Conservation (phyloP, 371 early-diverging fungal species). For the Scutellospora calospora region DNA sequence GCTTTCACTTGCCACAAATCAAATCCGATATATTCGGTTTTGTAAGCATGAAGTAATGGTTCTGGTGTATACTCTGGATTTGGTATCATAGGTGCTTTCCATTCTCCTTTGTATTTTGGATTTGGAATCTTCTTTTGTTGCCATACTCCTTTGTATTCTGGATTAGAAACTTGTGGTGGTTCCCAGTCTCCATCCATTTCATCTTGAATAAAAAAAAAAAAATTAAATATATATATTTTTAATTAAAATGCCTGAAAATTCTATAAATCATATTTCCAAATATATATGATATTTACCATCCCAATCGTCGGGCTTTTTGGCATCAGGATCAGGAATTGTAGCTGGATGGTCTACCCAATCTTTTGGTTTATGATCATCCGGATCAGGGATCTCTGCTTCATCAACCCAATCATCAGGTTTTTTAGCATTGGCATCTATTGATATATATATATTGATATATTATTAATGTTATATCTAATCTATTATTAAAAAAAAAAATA, state of each 20-base stretch:
- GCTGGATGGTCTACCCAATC: conserved; percentile 95
- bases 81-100: conserved; percentile 89
- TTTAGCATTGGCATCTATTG: conserved; percentile 82
- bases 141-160: conserved; percentile 88
- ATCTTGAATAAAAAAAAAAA: conserved; percentile 47
- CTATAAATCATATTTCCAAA: not conserved
- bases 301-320: conserved; percentile 94
- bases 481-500: too few species aligned
- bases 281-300: conserved; percentile 56
- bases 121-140: conserved; percentile 85
- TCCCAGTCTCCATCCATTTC: conserved; percentile 92
- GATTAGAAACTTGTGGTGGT: conserved; percentile 88
- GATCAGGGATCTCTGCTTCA: conserved; percentile 81
- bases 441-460: not conserved
- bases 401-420: conserved; percentile 98
- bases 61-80: conserved; percentile 95
- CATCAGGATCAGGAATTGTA: conserved; percentile 85
- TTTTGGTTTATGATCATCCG: conserved; percentile 88
- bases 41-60: conserved; percentile 78
- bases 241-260: not conserved
- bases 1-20: conserved; percentile 98
- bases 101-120: conserved; percentile 95
- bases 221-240: not conserved
- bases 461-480: too few species aligned
- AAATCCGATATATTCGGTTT: conserved; percentile 87